Evolutionary conservation across 345 rosid species (phyloP).

Genomic region (Eucalyptus dawsonii): DNA sequence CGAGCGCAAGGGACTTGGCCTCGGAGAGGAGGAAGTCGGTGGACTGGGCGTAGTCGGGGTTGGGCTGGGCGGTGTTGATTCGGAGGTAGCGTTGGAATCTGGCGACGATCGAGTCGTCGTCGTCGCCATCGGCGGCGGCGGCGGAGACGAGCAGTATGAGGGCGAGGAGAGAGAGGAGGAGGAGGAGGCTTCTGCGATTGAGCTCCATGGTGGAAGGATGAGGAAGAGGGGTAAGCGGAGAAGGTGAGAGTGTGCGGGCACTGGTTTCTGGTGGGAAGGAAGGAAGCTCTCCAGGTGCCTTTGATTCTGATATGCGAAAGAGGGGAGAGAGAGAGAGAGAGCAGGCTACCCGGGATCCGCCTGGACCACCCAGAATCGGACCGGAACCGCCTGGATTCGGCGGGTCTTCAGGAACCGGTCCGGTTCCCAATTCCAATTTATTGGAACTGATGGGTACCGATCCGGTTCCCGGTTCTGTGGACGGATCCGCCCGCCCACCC

Average conservation of each 20-base stretch:
- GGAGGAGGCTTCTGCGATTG: background rate
- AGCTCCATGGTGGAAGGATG: background rate
- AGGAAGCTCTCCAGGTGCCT: background rate
- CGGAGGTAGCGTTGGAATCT: constrained; percentile 84
- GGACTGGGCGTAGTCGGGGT: constrained; percentile 49
- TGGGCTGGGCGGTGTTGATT: constrained; percentile 85
- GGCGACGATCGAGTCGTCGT: constrained; percentile 21
- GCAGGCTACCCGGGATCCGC: too few relatives aligned
- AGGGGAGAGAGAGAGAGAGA: background rate
- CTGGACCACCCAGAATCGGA: too few relatives aligned
- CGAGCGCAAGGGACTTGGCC: constrained; percentile 57
- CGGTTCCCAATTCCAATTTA: too few relatives aligned
- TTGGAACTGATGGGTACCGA: too few relatives aligned
- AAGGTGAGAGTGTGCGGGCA: background rate
- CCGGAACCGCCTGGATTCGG: too few relatives aligned
- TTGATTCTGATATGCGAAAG: background rate
- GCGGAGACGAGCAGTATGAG: background rate
- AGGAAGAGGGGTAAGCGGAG: background rate
- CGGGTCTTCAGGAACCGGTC: too few relatives aligned
- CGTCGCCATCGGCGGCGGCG: background rate
- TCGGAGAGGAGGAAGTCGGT: constrained; percentile 50
- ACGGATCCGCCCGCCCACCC: too few relatives aligned
- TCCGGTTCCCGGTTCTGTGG: too few relatives aligned
- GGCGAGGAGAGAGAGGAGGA: background rate
- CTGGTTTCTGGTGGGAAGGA: background rate